These are phyloP conservation scores for Panellus pusillus DNA, from an alignment of 768 basidiomycete genomes.

Conservation along the genomic window DNA sequence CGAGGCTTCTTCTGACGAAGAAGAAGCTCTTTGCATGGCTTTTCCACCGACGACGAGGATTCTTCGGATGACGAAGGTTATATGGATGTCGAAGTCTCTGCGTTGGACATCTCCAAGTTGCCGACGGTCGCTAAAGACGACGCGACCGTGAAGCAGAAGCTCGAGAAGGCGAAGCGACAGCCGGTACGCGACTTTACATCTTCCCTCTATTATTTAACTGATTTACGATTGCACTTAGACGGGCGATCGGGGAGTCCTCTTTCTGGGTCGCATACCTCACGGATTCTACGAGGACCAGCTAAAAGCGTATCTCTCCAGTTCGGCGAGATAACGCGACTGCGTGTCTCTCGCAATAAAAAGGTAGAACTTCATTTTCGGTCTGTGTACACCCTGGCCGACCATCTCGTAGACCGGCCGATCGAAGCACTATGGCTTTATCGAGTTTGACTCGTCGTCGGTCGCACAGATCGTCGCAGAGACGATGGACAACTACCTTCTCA, in stretches of 20 bases:
- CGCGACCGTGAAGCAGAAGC: slow-evolving; percentile 64
- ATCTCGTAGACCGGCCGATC: slow-evolving; percentile 80
- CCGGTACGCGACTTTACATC: slow-evolving; percentile 49
- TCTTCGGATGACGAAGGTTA: slow-evolving; percentile 72
- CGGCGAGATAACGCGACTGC: slow-evolving; percentile 82
- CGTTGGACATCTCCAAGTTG: slow-evolving; percentile 68
- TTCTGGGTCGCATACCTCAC: slow-evolving; percentile 89
- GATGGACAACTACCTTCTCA: slow-evolving; percentile 97
- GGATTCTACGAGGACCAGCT: slow-evolving; percentile 98
- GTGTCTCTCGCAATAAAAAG: slow-evolving; percentile 93
- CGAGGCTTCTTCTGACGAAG: slow-evolving; percentile 30
- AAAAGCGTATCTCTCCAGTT: slow-evolving; percentile 94
- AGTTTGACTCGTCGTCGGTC: slow-evolving; percentile 86
- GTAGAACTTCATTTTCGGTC: slow-evolving; percentile 35
- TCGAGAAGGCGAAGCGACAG: slow-evolving; percentile 61
- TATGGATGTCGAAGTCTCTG: slow-evolving; percentile 49
- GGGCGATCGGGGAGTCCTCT: slow-evolving; percentile 80
- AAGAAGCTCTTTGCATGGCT: slow-evolving; percentile 59
- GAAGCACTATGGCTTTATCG: slow-evolving; percentile 96
- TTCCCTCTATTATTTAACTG: neutral
- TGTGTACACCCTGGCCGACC: neutral
- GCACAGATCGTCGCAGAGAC: slow-evolving; percentile 96
- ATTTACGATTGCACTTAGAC: slow-evolving; percentile 28
- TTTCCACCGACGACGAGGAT: slow-evolving; percentile 74
- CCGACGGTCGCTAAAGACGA: slow-evolving; percentile 92